A percentile compares a stretch with the other conserved stretches of the same genome.
Conservation (phyloP, 2,329 filamentous ascomycete species). For the Hypomyces perniciosus region DNA sequence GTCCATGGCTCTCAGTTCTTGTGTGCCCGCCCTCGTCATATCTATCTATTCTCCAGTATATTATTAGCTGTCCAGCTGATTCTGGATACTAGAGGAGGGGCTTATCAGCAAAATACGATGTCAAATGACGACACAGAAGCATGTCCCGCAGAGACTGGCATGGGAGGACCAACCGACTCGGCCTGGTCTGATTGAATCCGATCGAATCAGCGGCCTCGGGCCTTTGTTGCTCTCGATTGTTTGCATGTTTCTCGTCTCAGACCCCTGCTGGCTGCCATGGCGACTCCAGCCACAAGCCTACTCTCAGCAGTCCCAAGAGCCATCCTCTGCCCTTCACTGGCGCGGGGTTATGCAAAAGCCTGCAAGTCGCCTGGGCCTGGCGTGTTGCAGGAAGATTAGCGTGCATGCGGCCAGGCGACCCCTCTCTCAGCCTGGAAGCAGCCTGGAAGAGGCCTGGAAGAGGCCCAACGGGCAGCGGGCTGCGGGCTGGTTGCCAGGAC, state of each 20-base stretch:
- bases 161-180: too few species aligned
- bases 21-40: too few species aligned
- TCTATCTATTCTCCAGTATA: too few species aligned
- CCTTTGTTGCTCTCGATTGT: constrained; percentile 12
- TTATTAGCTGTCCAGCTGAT: too few species aligned
- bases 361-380: constrained; percentile 7
- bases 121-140: too few species aligned
- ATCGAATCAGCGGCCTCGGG: constrained; percentile 6
- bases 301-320: background rate
- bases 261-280: constrained; percentile 19
- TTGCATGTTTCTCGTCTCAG: constrained; percentile 13
- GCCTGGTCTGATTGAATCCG: background rate
- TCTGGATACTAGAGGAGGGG: too few species aligned
- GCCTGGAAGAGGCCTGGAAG: constrained; percentile 1
- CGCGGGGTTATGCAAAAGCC: background rate
- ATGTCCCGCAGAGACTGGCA: too few species aligned
- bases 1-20: background rate
- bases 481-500: constrained; percentile 19
- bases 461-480: constrained; percentile 1
- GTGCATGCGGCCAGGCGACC: constrained; percentile 2
- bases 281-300: constrained; percentile 12
- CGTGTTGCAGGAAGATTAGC: constrained; percentile 8
- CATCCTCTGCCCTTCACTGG: background rate
- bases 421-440: constrained; percentile 7
- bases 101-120: too few species aligned